A percentile compares a stretch with the other conserved stretches of the same genome.
Evolutionary conservation across 108 stramenopile genomes (phyloP).

Genomic region (Epipyxis sp.): DNA sequence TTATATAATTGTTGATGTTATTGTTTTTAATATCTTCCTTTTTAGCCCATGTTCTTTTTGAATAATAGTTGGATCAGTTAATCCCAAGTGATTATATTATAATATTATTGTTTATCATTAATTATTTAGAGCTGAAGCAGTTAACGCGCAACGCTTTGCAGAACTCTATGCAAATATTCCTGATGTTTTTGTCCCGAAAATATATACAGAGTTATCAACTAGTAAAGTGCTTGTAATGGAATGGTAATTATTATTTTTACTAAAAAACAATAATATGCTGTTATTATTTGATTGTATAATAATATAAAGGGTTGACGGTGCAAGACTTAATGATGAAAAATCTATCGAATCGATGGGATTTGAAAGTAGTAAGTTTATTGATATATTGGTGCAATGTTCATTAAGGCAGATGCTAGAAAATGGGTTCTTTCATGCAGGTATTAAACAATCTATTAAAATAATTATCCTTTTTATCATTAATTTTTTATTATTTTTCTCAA

Average conservation of each 20-base stretch:
- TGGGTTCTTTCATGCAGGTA: slow-evolving; percentile 64
- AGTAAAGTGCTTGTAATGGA: slow-evolving; percentile 90
- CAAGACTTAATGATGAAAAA: slow-evolving; percentile 66
- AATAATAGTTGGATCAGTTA: slow-evolving; percentile 80
- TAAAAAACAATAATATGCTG: no score
- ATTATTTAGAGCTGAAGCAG: slow-evolving; percentile 69
- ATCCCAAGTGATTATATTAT: slow-evolving; percentile 78
- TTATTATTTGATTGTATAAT: no score
- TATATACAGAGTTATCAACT: slow-evolving; percentile 80
- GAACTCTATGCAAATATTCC: slow-evolving; percentile 83
- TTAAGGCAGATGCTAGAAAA: slow-evolving; percentile 87
- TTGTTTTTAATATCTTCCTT: slow-evolving; percentile 79
- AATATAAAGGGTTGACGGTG: slow-evolving; percentile 58
- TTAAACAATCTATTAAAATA: no score
- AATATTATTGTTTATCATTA: slow-evolving; percentile 38
- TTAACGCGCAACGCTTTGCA: slow-evolving; percentile 85
- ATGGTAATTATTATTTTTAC: no score
- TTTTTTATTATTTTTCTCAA: no score
- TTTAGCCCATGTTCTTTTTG: slow-evolving; percentile 82
- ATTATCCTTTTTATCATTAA: no score
- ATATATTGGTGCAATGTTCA: slow-evolving; percentile 85
- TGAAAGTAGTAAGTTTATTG: slow-evolving; percentile 61
- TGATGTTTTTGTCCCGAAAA: slow-evolving; percentile 84
- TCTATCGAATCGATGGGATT: slow-evolving; percentile 66
- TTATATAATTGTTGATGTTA: slow-evolving; percentile 79